These are phyloP conservation scores for Ceratobasidium papillatum DNA, from an alignment of 1,284 basidiomycete species.

Conservation along the genomic window DNA sequence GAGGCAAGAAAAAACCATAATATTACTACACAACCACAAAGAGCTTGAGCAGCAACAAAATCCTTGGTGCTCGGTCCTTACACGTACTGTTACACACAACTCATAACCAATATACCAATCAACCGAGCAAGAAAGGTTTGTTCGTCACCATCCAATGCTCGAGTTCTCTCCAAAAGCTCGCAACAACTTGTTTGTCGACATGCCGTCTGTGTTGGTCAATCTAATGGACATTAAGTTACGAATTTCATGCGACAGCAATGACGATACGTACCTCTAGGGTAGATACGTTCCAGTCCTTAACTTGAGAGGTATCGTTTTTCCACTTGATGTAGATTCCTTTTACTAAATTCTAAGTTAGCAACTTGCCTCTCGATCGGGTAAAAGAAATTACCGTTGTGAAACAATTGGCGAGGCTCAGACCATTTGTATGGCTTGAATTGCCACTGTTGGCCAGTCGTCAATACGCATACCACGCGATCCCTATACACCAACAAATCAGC, in stretches of 20 bases:
- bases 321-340: slow-evolving; percentile 94
- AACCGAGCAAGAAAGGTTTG: slow-evolving; percentile 64
- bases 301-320: slow-evolving; percentile 89
- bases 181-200: slow-evolving; percentile 94
- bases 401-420: slow-evolving; percentile 89
- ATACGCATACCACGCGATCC: slow-evolving; percentile 94
- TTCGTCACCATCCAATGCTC: slow-evolving; percentile 85
- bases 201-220: slow-evolving; percentile 91
- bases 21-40: too few relatives aligned
- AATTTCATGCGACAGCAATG: slow-evolving; percentile 6
- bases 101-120: neutral
- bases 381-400: slow-evolving; percentile 83
- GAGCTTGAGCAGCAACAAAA: neutral
- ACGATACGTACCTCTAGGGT: slow-evolving; percentile 76
- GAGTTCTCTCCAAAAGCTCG: slow-evolving; percentile 92
- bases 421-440: slow-evolving; percentile 97
- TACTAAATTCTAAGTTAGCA: slow-evolving; percentile 59
- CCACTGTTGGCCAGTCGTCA: slow-evolving; percentile 98
- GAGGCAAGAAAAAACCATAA: too few relatives aligned
- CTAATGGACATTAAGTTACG: slow-evolving; percentile 54
- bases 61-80: neutral
- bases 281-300: slow-evolving; percentile 96
- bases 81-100: neutral
- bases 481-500: slow-evolving; percentile 47
- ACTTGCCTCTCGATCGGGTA: slow-evolving; percentile 4